Base-by-base conservation (phyloP, 2,329 filamentous ascomycete genomes). In the Aspergillus terreus region DNA sequence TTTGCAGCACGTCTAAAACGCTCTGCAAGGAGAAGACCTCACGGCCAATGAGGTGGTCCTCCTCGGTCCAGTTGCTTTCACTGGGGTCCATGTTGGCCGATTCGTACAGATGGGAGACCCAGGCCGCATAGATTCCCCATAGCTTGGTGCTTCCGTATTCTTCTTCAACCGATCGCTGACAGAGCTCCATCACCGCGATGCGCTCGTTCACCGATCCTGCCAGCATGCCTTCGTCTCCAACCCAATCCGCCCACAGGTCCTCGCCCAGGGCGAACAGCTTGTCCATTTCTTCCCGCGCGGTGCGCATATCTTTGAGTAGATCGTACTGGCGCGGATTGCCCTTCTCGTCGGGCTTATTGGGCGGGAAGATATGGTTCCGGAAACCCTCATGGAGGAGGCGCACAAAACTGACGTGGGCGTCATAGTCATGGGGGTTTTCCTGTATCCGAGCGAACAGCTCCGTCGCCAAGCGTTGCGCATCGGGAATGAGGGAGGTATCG, bases 41-140 rank as follows among this genome's bases (percentile, higher is more conserved):
- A 41, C 76, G 76, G 45, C 81, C 82, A 44, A 84, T 69, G 41
- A 78, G 63, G 48, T 74, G 77, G 58, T 86, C 83, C 53, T 85
- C 79, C 49, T 82, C 80, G 2, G 77, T 72, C 82, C 71, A 71
- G 21, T 67, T 63, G 50, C 66, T 59, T 48, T 67, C 62, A 33
- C 59, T 57, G 63, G 67, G 46, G 70, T 71, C 56, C 68, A 73
- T 66, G 72, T 76, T 46, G 69, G 70, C 78, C 47, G 79, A 76
- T 25, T 76, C 76, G 59, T 83, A 80, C 25, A 83, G 76, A 50
- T 79, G 74, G 33, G 78, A 70, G 54, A 85, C 74, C 75, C 81
- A 86, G 53, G 85, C 80, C 19, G 79, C 82, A 59, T 84, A 86
- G 9, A 80, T 74, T n/a, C 73, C 70, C 83, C 83, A 86, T 6